Conservation (phyloP, 805 yeast genomes). For the Lachancea waltii region DNA sequence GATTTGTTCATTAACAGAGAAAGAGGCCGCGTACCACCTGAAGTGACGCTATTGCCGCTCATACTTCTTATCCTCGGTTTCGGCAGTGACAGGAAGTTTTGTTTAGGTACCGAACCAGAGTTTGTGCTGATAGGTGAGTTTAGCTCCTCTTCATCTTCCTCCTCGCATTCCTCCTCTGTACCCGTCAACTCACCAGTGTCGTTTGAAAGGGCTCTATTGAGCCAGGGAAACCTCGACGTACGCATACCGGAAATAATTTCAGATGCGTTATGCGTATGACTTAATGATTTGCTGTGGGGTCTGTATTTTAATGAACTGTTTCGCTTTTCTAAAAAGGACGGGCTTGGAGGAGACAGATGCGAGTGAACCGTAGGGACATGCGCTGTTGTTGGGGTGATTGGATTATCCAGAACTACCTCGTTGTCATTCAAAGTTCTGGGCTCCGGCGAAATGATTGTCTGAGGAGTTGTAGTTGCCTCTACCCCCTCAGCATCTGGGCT, state of each 20-base stretch:
- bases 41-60: conserved; percentile 21
- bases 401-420: not conserved
- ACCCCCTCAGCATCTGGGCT: not conserved
- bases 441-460: conserved; percentile 8
- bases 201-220: conserved; percentile 26
- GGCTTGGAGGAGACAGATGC: conserved; percentile 10
- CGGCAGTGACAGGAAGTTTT: conserved; percentile 10
- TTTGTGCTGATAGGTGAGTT: conserved; percentile 17
- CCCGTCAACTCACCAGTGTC: conserved; percentile 28
- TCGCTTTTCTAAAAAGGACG: conserved; percentile 7
- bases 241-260: conserved; percentile 29
- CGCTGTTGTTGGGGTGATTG: conserved; percentile 7
- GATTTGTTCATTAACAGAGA: conserved; percentile 15
- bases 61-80: conserved; percentile 17
- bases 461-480: conserved; percentile 2
- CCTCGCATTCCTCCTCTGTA: conserved; percentile 30
- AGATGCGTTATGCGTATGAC: conserved; percentile 28
- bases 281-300: conserved; percentile 31
- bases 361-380: not conserved
- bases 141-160: conserved; percentile 20
- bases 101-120: conserved; percentile 15
- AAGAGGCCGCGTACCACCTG: conserved; percentile 13
- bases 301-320: conserved; percentile 14
- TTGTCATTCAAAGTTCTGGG: not conserved
- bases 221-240: conserved; percentile 26